A percentile compares a stretch with the other conserved stretches of the same genome.
Conservation (phyloP, 179 eudicot genomes). For the Silene vulgaris region DNA sequence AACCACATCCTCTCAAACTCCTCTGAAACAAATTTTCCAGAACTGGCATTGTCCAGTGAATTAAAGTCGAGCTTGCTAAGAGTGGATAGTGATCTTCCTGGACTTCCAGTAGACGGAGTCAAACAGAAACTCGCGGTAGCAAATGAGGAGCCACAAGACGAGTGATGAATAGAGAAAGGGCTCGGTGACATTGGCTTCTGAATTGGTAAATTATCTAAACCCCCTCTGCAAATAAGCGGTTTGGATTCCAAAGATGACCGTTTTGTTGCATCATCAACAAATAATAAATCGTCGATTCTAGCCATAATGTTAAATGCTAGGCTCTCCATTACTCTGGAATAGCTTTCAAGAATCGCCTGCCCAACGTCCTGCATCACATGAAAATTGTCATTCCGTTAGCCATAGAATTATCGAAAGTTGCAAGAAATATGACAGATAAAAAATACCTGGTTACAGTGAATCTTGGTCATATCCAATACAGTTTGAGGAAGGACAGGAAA, state of each 20-base stretch:
- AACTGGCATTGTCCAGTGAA: constrained; percentile 24
- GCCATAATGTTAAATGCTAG: constrained; percentile 46
- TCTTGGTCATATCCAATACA: constrained; percentile 83
- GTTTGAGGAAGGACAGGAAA: constrained; percentile 93
- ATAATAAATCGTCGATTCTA: constrained; percentile 44
- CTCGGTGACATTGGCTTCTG: constrained; percentile 87
- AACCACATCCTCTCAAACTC: constrained; percentile 35
- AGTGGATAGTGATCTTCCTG: constrained; percentile 43
- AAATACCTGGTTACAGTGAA: constrained; percentile 81
- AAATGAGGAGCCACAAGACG: constrained; percentile 70
- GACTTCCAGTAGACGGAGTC: constrained; percentile 61
- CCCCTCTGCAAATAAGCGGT: constrained; percentile 58
- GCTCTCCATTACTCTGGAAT: constrained; percentile 45
- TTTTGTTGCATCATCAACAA: constrained; percentile 58
- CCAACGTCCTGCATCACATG: constrained; percentile 38
- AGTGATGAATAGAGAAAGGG: constrained; percentile 82
- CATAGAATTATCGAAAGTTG: background rate
- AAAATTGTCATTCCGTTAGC: background rate
- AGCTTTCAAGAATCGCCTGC: constrained; percentile 47
- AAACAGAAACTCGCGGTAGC: constrained; percentile 76
- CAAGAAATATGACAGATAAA: background rate
- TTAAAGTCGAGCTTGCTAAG: constrained; percentile 34
- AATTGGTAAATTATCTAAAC: constrained; percentile 59
- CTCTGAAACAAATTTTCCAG: constrained; percentile 22
- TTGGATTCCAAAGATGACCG: constrained; percentile 51